A percentile compares a stretch with the other conserved stretches of the same genome.
Evolutionary conservation across 179 eudicot species (phyloP).

Genomic region (Heliamphora pulchella): DNA sequence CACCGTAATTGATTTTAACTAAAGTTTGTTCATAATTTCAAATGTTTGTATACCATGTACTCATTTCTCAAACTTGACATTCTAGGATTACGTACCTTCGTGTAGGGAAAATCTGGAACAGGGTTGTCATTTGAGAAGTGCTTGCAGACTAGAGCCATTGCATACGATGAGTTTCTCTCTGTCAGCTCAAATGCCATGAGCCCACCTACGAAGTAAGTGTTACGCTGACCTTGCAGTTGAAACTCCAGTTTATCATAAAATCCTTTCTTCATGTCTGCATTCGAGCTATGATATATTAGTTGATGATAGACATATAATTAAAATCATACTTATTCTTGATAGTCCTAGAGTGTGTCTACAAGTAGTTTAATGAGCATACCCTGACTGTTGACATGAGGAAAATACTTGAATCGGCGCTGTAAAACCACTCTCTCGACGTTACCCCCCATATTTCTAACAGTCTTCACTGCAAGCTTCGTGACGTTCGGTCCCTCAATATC

Average conservation of each 20-base stretch:
- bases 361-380: slow-evolving; percentile 19
- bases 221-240: slow-evolving; percentile 42
- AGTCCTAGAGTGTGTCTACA: neutral
- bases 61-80: neutral
- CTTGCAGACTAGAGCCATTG: slow-evolving; percentile 40
- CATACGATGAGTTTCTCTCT: slow-evolving; percentile 47
- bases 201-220: slow-evolving; percentile 49
- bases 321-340: neutral
- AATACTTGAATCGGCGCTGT: slow-evolving; percentile 46
- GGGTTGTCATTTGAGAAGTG: slow-evolving; percentile 36
- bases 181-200: slow-evolving; percentile 57
- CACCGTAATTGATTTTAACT: neutral
- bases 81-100: slow-evolving; percentile 31
- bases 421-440: slow-evolving; percentile 29
- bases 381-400: slow-evolving; percentile 48
- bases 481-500: slow-evolving; percentile 33
- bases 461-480: slow-evolving; percentile 34
- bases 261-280: slow-evolving; percentile 43
- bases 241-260: slow-evolving; percentile 42
- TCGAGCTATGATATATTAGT: neutral
- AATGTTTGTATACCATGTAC: neutral
- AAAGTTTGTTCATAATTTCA: neutral
- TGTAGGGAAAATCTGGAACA: slow-evolving; percentile 39
- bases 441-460: slow-evolving; percentile 43
- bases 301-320: neutral